Evolutionary conservation across 2,329 filamentous ascomycete genomes (phyloP).

Genomic region (Aspergillus viridinutans): DNA sequence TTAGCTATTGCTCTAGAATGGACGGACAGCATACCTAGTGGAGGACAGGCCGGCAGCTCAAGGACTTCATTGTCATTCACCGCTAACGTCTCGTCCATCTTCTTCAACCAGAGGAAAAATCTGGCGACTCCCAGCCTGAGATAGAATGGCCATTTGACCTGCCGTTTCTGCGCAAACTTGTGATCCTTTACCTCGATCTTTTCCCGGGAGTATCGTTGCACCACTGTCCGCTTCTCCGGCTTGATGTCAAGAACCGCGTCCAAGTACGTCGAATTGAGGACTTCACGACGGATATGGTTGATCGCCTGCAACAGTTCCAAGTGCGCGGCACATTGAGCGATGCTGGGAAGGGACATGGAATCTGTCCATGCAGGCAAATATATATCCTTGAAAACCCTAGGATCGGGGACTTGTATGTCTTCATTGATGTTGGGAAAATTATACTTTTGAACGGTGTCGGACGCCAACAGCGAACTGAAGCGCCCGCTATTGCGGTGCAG

Average conservation of each 20-base stretch:
- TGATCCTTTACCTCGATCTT: neutral
- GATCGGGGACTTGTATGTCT: neutral
- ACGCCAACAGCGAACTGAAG: neutral
- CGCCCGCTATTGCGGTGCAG: neutral
- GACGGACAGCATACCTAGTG: slow-evolving; percentile 47
- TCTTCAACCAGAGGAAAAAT: slow-evolving; percentile 9
- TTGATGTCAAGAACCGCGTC: slow-evolving; percentile 5
- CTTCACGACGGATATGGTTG: slow-evolving; percentile 3
- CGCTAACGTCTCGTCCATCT: neutral
- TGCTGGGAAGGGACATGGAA: slow-evolving; percentile 1
- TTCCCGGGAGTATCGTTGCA: neutral
- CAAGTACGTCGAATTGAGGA: slow-evolving; percentile 6
- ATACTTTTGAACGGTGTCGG: no score
- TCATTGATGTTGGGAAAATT: neutral
- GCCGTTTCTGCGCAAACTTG: neutral
- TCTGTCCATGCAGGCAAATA: neutral
- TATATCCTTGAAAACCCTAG: neutral
- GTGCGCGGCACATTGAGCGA: slow-evolving; percentile 12
- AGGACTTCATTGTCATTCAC: neutral
- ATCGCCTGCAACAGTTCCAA: slow-evolving; percentile 15
- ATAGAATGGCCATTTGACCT: slow-evolving; percentile 10
- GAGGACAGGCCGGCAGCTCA: slow-evolving; percentile 42
- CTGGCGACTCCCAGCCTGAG: slow-evolving; percentile 7
- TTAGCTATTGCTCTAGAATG: neutral
- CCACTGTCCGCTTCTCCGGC: neutral